phyloP scores from a whole-genome alignment of 192 early-diverging fungal genomes.

The Backusella tuberculispora region DNA sequence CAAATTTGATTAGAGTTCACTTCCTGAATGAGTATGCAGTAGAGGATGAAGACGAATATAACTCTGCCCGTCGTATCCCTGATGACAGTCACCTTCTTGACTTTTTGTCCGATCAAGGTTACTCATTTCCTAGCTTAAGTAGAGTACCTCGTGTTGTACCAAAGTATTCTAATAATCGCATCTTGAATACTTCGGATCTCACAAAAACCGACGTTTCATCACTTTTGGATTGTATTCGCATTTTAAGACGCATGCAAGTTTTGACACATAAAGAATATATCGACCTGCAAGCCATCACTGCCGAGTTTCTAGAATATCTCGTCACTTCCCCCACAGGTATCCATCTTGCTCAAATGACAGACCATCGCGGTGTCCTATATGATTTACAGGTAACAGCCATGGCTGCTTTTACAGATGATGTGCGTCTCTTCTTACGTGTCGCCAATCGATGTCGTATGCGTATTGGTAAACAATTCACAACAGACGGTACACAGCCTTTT shows the following conservation, averaged over 20 bases:
- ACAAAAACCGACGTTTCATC: constrained; percentile 52
- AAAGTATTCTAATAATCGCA: constrained; percentile 36
- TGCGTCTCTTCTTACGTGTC: constrained; percentile 55
- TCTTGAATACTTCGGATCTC: constrained; percentile 47
- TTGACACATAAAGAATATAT: constrained; percentile 64
- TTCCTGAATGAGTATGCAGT: constrained; percentile 49
- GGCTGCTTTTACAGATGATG: constrained; percentile 60
- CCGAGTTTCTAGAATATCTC: constrained; percentile 56
- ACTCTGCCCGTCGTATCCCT: constrained; percentile 42
- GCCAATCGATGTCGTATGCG: constrained; percentile 63
- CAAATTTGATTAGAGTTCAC: constrained; percentile 57
- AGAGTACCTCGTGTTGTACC: constrained; percentile 53
- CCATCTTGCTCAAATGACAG: constrained; percentile 53
- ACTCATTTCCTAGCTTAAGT: constrained; percentile 60
- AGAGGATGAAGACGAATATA: constrained; percentile 52
- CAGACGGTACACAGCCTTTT: constrained; percentile 38
- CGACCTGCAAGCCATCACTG: constrained; percentile 52
- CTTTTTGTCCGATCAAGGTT: constrained; percentile 61
- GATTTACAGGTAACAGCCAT: constrained; percentile 58
- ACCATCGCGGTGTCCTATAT: constrained; percentile 60
- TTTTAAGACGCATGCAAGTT: constrained; percentile 51
- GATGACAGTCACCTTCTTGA: constrained; percentile 50
- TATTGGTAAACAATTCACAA: constrained; percentile 60
- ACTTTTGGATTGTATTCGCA: constrained; percentile 57
- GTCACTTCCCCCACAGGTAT: constrained; percentile 59